Base-by-base conservation (phyloP, 495 filamentous ascomycete species). In the Oidiodendron maius region DNA sequence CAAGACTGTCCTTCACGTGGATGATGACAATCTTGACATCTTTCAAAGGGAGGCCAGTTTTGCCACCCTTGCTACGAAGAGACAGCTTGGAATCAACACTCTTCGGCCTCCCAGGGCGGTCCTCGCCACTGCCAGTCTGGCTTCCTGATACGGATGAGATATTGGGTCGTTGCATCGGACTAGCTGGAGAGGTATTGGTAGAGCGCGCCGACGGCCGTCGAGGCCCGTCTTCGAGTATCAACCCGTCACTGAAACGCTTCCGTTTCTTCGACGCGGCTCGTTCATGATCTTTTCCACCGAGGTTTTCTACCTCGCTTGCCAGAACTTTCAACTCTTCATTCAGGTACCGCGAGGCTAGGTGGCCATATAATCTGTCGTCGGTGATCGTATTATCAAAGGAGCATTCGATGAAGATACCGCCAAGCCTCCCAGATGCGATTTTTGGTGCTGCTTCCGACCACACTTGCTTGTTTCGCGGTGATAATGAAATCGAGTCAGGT, bases 351-450 rank as follows among this genome's bases (percentile, higher is more conserved):
- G 93, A 91, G 5, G 84, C 81, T 2, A 98, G 75, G 58, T 98
- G 93, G 1, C 93, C 93, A 59, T 86, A 98, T 2, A 98, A 75
- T 6, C 76, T 74, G 22, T 82, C 78, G 44, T 91, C 84, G 13
- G 80, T 71, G 52, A 86, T 81, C 6, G 72, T 73, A 58, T 95
- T 81, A 52, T 85, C 86, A 62, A 88, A 98, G 24, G 86, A 91
- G 62, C 93, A 97, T 71, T 98, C 93, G 56, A 98, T 96, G 59
- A 96, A 88, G 5, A 98, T 83, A 9, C 84, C 91, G 1, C 71
- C 69, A 1, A 98, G 73, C 10, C 72, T 67, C 1, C 86, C 85
- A 1, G 68, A 61, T 3, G 70, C 80, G 17, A 97, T 78, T 57
- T 93, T 94, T 9, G 81, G 82, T 0, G 89, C 94, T 1, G 91